These are phyloP conservation scores for Helenozyma rhizophorensis DNA, from an alignment of 805 yeast genomes.

Conservation along the genomic window DNA sequence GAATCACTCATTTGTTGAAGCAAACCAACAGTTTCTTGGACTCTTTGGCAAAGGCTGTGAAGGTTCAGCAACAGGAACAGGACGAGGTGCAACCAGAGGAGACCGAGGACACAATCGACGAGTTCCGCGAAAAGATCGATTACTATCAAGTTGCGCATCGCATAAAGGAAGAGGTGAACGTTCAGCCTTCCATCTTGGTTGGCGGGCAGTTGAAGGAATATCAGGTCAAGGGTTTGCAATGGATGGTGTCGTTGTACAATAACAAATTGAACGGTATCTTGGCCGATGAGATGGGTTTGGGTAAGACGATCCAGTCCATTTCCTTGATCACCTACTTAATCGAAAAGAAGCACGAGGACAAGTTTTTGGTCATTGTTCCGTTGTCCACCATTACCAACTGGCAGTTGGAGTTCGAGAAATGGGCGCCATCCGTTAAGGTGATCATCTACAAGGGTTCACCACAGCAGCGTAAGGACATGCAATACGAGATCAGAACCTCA, in stretches of 20 bases:
- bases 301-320: constrained; percentile 72
- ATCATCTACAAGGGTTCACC: constrained; percentile 78
- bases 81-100: constrained; percentile 29
- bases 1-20: constrained; percentile 76
- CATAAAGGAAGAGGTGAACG: constrained; percentile 59
- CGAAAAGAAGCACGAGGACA: constrained; percentile 65
- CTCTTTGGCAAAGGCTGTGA: constrained; percentile 74
- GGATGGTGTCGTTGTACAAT: constrained; percentile 64
- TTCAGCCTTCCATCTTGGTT: constrained; percentile 64
- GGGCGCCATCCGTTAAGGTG: constrained; percentile 78
- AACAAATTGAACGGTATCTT: constrained; percentile 60
- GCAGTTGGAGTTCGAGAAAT: constrained; percentile 80
- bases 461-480: constrained; percentile 61
- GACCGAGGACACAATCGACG: constrained; percentile 43
- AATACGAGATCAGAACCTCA: constrained; percentile 59
- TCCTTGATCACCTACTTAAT: constrained; percentile 67
- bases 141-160: constrained; percentile 81
- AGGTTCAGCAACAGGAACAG: constrained; percentile 62
- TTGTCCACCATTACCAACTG: constrained; percentile 80
- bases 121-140: constrained; percentile 62
- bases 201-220: constrained; percentile 81
- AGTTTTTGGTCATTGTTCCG: constrained; percentile 78
- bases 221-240: constrained; percentile 59
- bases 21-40: constrained; percentile 79
- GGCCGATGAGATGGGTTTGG: constrained; percentile 68